Conservation (phyloP, 2,329 filamentous ascomycete genomes). For the Cladorrhinum sp. region DNA sequence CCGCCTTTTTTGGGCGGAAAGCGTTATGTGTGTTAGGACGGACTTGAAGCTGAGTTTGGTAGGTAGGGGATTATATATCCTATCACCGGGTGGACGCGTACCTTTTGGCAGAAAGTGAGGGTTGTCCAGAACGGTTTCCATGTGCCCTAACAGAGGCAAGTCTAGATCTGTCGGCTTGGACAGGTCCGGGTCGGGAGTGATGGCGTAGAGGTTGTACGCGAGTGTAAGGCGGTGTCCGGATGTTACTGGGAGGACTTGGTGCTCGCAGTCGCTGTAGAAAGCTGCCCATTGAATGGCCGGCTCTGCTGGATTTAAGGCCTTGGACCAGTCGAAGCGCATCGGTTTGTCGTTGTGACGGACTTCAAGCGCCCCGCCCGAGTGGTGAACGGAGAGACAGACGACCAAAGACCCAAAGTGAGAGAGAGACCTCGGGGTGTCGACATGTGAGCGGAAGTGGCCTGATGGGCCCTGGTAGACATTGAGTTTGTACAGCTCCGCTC, state of each 20-base stretch:
- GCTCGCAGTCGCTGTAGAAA: constrained; percentile 52
- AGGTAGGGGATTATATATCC: too few species aligned
- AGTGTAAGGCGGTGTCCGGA: constrained; percentile 53
- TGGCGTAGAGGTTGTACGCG: constrained; percentile 56
- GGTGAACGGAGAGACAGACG: constrained; percentile 42
- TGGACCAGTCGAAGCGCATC: constrained; percentile 42
- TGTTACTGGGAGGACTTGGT: constrained; percentile 49
- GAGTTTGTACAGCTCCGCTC: constrained; percentile 55
- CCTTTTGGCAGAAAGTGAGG: constrained; percentile 29
- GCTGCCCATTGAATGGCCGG: constrained; percentile 44
- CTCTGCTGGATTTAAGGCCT: not conserved
- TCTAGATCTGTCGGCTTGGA: constrained; percentile 26
- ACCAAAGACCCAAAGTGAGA: constrained; percentile 53
- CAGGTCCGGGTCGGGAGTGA: constrained; percentile 27
- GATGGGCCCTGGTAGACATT: constrained; percentile 53
- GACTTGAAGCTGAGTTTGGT: too few species aligned
- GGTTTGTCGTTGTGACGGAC: constrained; percentile 40
- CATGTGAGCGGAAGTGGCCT: constrained; percentile 48
- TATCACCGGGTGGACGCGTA: too few species aligned
- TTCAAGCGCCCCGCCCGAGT: constrained; percentile 41
- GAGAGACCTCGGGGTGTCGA: constrained; percentile 50
- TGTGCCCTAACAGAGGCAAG: constrained; percentile 36
- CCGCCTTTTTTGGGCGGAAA: too few species aligned
- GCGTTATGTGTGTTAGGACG: too few species aligned
- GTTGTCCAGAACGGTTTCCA: constrained; percentile 37